A percentile compares a stretch with the other conserved stretches of the same genome.
These are phyloP conservation scores for Diplodia mutila DNA, from an alignment of 2,329 filamentous ascomycete genomes.

Conservation along the genomic window DNA sequence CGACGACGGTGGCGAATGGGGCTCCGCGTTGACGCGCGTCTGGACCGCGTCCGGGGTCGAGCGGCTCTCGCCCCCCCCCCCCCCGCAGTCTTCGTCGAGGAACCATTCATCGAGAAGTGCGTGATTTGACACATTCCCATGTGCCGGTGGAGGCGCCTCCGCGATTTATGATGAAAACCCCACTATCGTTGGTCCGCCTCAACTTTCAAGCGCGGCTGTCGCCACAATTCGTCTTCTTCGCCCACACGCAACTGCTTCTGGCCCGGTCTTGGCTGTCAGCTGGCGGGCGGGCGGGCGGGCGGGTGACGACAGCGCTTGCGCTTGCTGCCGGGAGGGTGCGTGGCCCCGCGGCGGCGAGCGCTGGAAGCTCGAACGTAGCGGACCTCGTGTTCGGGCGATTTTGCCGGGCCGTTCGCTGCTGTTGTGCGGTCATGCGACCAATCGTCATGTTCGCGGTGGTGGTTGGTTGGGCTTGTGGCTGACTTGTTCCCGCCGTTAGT, in stretches of 20 bases:
- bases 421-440: not conserved
- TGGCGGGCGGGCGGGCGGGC: not conserved
- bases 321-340: not conserved
- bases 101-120: no score
- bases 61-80: no score
- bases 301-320: not conserved
- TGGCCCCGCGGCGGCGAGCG: not conserved
- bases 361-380: constrained; percentile 11
- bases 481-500: no score
- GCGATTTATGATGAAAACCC: not conserved
- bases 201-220: not conserved
- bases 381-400: constrained; percentile 13
- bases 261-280: not conserved
- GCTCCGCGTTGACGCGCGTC: not conserved
- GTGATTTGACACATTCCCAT: not conserved
- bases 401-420: not conserved
- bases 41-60: not conserved
- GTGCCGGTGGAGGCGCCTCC: not conserved
- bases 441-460: not conserved
- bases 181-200: not conserved
- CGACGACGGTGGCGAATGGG: not conserved
- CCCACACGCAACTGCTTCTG: not conserved
- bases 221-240: no score
- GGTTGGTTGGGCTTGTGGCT: not conserved
- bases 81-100: no score